Evolutionary conservation across 140 eudicot genomes (phyloP).

Genomic region (Bidens hawaiensis): DNA sequence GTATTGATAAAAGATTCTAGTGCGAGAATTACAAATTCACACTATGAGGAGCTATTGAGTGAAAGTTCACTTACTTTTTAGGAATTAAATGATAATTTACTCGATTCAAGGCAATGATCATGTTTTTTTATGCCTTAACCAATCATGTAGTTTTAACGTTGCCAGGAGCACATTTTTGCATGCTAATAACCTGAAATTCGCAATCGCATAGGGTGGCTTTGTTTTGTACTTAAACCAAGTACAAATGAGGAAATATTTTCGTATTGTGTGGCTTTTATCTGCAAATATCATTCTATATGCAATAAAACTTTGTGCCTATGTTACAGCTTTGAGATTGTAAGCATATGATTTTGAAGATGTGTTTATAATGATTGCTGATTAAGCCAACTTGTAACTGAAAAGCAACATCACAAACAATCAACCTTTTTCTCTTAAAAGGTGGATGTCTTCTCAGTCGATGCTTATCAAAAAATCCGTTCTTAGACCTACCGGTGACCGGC

Average conservation of each 20-base stretch:
- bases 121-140: background rate
- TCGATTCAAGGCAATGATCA: background rate
- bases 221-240: background rate
- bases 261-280: background rate
- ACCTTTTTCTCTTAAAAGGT: too few species aligned
- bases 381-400: background rate
- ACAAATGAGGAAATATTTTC: background rate
- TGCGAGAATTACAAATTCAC: background rate
- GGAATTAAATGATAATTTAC: background rate
- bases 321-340: background rate
- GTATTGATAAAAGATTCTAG: background rate
- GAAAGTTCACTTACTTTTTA: background rate
- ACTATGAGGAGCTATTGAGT: background rate
- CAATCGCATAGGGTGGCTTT: background rate
- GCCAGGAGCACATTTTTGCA: background rate
- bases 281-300: background rate
- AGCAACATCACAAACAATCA: too few species aligned
- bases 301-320: background rate
- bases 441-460: background rate
- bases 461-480: too few species aligned
- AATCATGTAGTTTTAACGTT: background rate
- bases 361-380: background rate
- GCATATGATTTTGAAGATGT: background rate
- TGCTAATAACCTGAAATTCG: background rate
- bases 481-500: too few species aligned